Conservation (phyloP, 805 yeast genomes). For the Teunomyces atbi region DNA sequence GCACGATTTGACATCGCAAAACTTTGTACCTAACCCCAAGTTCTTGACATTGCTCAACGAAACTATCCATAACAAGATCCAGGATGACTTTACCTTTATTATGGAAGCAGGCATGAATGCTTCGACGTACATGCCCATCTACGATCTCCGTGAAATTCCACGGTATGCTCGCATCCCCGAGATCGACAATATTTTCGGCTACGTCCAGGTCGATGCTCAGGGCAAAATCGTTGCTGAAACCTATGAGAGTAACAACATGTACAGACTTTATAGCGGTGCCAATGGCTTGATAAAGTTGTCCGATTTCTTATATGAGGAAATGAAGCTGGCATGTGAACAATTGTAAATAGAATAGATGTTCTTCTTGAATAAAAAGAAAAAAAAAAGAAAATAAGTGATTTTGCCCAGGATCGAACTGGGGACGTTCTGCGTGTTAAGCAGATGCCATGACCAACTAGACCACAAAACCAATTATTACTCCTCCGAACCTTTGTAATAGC, state of each 20-base stretch:
- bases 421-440: constrained; percentile 99
- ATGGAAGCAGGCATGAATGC: constrained; percentile 57
- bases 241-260: constrained; percentile 59
- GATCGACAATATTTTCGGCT: constrained; percentile 69
- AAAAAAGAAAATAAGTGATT: constrained; percentile 50
- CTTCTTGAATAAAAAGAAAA: background rate
- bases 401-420: constrained; percentile 99
- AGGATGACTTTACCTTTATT: constrained; percentile 51
- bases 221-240: constrained; percentile 55
- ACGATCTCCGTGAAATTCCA: constrained; percentile 66
- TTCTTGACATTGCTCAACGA: constrained; percentile 30
- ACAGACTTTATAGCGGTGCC: constrained; percentile 45
- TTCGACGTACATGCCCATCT: constrained; percentile 62
- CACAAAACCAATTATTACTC: constrained; percentile 71
- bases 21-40: constrained; percentile 23
- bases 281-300: constrained; percentile 54
- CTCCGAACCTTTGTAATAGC: background rate
- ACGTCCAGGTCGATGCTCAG: constrained; percentile 53
- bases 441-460: constrained; percentile 99
- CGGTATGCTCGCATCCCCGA: constrained; percentile 66
- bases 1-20: constrained; percentile 17
- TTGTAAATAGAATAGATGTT: background rate
- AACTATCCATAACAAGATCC: constrained; percentile 20
- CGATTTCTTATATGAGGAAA: constrained; percentile 46
- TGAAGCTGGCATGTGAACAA: constrained; percentile 16